phyloP scores from a whole-genome alignment of 1,139 yeast species.

The Diutina mesorugosa region DNA sequence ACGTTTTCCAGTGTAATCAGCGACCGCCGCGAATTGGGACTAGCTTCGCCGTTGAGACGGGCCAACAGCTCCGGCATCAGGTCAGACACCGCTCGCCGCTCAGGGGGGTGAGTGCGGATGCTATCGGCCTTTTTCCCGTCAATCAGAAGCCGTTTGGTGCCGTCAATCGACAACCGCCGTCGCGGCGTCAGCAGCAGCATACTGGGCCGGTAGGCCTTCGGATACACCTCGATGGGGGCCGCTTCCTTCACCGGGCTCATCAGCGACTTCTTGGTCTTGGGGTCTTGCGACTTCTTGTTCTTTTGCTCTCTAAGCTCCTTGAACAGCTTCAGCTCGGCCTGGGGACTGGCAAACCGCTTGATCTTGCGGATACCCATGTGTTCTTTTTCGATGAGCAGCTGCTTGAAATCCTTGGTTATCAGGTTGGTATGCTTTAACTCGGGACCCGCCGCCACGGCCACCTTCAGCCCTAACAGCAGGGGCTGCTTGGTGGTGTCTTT shows the following conservation, averaged over 20 bases:
- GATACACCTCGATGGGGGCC: neutral
- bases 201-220: neutral
- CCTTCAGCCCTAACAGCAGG: neutral
- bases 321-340: conserved; percentile 1
- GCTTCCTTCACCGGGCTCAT: neutral
- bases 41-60: conserved; percentile 2
- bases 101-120: neutral
- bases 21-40: conserved; percentile 12
- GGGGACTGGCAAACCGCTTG: conserved; percentile 1
- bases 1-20: neutral
- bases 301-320: neutral
- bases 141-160: neutral
- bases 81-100: neutral
- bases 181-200: conserved; percentile 1
- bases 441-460: neutral
- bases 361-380: neutral
- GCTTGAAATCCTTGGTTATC: neutral
- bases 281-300: neutral
- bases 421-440: neutral
- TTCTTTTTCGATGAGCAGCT: neutral
- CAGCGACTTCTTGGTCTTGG: neutral
- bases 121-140: neutral
- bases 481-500: neutral
- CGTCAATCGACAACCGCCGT: neutral
- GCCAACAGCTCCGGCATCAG: neutral